phyloP scores from a whole-genome alignment of 202 grass and related monocot genomes.

The Dendrocalamus latiflorus region DNA sequence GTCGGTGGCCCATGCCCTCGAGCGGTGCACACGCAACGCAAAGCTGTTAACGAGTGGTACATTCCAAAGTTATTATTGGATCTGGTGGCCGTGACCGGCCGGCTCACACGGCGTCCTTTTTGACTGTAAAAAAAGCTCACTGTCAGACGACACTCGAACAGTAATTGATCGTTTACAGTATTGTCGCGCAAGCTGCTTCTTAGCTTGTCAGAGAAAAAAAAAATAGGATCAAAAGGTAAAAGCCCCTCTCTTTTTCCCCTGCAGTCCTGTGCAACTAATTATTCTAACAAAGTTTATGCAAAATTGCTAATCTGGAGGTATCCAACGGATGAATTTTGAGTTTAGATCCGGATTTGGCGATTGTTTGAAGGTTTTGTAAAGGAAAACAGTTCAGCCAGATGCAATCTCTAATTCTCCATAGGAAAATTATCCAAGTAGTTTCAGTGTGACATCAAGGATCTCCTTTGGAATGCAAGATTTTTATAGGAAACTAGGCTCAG shows the following conservation, averaged over 20 bases:
- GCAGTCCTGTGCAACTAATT: neutral
- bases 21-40: neutral
- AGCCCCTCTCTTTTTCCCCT: neutral
- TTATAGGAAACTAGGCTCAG: too few relatives aligned
- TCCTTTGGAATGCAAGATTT: too few relatives aligned
- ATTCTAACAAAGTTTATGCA: neutral
- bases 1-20: neutral
- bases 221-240: neutral
- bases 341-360: neutral
- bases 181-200: neutral
- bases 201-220: neutral
- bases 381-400: too few relatives aligned
- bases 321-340: neutral
- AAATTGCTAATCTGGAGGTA: neutral
- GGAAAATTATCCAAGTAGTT: too few relatives aligned
- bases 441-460: too few relatives aligned
- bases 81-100: neutral
- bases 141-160: neutral
- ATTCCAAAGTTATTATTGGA: conserved; percentile 27
- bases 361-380: neutral
- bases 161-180: conserved; percentile 24
- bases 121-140: neutral
- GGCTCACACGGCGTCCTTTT: neutral
- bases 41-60: neutral
- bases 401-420: too few relatives aligned